A percentile compares a stretch with the other conserved stretches of the same genome.
These are phyloP conservation scores for Parietichytrium sp. DNA, from an alignment of 108 stramenopile genomes.

Conservation along the genomic window DNA sequence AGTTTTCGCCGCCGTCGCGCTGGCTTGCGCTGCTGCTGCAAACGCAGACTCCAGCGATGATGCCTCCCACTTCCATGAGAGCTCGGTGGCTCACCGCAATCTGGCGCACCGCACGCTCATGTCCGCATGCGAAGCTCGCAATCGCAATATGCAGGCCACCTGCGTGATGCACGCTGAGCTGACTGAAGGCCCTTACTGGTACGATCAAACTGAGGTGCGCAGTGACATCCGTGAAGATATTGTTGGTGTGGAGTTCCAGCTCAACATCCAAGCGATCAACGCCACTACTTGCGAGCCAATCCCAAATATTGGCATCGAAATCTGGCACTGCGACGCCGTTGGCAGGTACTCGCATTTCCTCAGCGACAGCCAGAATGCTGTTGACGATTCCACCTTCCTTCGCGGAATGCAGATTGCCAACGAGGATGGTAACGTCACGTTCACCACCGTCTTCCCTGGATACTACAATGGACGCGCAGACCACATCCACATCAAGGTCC, in stretches of 20 bases:
- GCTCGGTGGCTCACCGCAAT: too few relatives aligned
- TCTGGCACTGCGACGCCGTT: slow-evolving; percentile 35
- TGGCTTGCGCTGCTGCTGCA: too few relatives aligned
- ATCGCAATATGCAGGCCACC: neutral
- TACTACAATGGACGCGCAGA: slow-evolving; percentile 12
- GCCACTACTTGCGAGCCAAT: slow-evolving; percentile 11
- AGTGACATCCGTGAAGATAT: slow-evolving; percentile 7
- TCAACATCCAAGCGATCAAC: neutral
- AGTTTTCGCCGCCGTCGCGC: too few relatives aligned
- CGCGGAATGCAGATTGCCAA: slow-evolving; percentile 10
- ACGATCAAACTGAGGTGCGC: neutral
- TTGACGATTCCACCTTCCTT: neutral
- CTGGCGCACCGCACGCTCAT: too few relatives aligned
- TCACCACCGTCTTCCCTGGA: slow-evolving; percentile 21
- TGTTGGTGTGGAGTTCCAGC: neutral
- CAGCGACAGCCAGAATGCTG: neutral
- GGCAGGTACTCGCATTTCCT: slow-evolving; percentile 30
- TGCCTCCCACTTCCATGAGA: too few relatives aligned
- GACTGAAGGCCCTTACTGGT: neutral
- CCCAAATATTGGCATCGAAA: neutral
- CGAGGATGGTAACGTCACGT: neutral
- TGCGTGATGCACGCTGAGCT: neutral
- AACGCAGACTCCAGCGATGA: too few relatives aligned
- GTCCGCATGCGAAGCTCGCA: slow-evolving; percentile 1
- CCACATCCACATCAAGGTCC: neutral